phyloP scores from a whole-genome alignment of 2,329 filamentous ascomycete species.

The Exserohilum rostratum region DNA sequence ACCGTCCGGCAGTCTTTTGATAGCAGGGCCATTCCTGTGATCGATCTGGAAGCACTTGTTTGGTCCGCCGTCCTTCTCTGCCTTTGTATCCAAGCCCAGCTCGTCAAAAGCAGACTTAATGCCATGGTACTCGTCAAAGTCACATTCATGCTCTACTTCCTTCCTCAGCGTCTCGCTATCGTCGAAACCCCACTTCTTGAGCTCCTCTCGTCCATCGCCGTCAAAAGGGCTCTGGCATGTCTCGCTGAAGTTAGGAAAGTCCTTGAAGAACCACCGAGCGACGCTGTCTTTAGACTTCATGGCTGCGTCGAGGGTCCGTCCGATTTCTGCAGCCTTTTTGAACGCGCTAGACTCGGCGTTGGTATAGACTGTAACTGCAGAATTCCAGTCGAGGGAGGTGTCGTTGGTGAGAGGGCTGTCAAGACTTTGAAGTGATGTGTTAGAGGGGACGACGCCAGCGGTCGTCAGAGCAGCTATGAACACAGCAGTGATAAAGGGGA shows the following conservation, averaged over 20 bases:
- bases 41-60: slow-evolving; percentile 18
- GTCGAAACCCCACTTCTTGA: slow-evolving; percentile 18
- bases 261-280: slow-evolving; percentile 17
- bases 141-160: slow-evolving; percentile 13
- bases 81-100: slow-evolving; percentile 10
- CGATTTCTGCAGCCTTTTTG: slow-evolving; percentile 7
- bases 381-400: background rate
- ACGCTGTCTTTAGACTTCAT: slow-evolving; percentile 15
- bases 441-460: background rate
- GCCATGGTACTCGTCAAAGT: slow-evolving; percentile 16
- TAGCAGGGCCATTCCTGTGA: slow-evolving; percentile 12
- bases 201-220: slow-evolving; percentile 10
- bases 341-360: background rate
- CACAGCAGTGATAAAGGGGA: background rate
- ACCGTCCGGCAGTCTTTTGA: slow-evolving; percentile 14
- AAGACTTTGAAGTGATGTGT: background rate
- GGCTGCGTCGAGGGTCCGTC: slow-evolving; percentile 9
- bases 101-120: slow-evolving; percentile 17
- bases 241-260: slow-evolving; percentile 4
- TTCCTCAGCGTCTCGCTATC: slow-evolving; percentile 7
- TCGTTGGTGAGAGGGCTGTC: background rate
- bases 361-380: background rate
- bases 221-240: slow-evolving; percentile 14
- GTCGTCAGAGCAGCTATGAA: background rate
- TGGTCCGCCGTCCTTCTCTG: slow-evolving; percentile 12